Evolutionary conservation across 371 early-diverging fungal species (phyloP).

Genomic region (Rhizomucor pusillus): DNA sequence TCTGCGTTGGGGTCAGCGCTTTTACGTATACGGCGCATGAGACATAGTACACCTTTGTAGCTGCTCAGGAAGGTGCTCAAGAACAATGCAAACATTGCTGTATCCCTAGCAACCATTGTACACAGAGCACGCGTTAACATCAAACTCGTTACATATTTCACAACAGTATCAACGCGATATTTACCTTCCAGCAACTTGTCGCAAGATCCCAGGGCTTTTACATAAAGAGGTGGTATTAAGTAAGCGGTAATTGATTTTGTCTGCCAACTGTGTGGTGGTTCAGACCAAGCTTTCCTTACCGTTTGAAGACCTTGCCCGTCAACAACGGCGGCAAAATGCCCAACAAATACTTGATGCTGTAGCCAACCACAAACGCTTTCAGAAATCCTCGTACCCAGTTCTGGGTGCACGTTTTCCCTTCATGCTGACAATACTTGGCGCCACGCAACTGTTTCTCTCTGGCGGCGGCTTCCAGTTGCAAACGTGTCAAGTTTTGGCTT

Average conservation of each 20-base stretch:
- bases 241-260: background rate
- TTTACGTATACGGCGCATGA: conserved; percentile 56
- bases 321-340: conserved; percentile 68
- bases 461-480: conserved; percentile 46
- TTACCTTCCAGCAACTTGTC: conserved; percentile 58
- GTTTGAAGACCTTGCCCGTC: conserved; percentile 62
- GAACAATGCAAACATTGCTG: conserved; percentile 78
- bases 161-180: background rate
- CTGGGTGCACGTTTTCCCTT: conserved; percentile 72
- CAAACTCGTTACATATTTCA: background rate
- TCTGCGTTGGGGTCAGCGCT: conserved; percentile 47
- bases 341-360: conserved; percentile 71
- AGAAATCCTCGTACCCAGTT: conserved; percentile 74
- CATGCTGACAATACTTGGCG: conserved; percentile 61
- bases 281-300: conserved; percentile 29
- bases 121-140: background rate
- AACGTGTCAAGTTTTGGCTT: conserved; percentile 60
- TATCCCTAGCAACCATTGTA: conserved; percentile 51
- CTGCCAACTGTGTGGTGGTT: background rate
- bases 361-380: conserved; percentile 72
- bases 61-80: conserved; percentile 73
- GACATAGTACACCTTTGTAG: conserved; percentile 79
- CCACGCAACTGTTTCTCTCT: conserved; percentile 15
- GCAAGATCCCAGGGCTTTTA: conserved; percentile 55
- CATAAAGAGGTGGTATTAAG: background rate